Conservation (phyloP, 1,284 basidiomycete genomes). For the Calocybe gambosa region DNA sequence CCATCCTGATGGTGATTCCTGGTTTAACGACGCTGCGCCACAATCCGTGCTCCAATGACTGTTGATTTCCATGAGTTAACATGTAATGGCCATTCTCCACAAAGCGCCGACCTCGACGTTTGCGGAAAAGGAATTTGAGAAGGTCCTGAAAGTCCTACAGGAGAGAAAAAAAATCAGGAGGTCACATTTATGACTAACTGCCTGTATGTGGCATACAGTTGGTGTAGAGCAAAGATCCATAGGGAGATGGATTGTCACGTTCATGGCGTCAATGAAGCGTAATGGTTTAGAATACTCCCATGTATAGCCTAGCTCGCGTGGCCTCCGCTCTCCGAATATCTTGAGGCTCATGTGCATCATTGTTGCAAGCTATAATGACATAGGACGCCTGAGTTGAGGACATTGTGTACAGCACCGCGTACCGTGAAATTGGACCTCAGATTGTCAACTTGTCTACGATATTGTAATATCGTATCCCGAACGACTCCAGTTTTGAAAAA, state of each 20-base stretch:
- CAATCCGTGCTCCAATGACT: neutral
- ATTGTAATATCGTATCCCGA: constrained; percentile 4
- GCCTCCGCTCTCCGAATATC: neutral
- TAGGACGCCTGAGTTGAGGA: neutral
- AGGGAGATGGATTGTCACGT: constrained; percentile 2
- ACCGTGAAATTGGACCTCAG: constrained; percentile 6
- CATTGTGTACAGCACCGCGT: neutral
- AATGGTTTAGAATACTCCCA: constrained; percentile 7
- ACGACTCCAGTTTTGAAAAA: neutral
- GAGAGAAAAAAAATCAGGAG: neutral
- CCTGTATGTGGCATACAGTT: neutral
- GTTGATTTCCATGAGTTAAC: neutral
- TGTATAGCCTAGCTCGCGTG: constrained; percentile 7
- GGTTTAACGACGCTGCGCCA: constrained; percentile 6
- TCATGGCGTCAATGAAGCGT: constrained; percentile 11
- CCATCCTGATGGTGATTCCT: constrained; percentile 7
- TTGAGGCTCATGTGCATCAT: constrained; percentile 2
- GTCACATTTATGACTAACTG: neutral
- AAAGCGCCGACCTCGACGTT: constrained; percentile 5
- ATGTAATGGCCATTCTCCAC: constrained; percentile 7
- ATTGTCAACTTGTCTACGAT: constrained; percentile 4
- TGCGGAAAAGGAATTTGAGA: constrained; percentile 8
- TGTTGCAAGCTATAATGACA: constrained; percentile 1
- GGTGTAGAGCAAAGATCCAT: constrained; percentile 8
- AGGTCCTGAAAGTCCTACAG: constrained; percentile 9